Base-by-base conservation (phyloP, 306 rosid genomes). In the Trifolium repens region DNA sequence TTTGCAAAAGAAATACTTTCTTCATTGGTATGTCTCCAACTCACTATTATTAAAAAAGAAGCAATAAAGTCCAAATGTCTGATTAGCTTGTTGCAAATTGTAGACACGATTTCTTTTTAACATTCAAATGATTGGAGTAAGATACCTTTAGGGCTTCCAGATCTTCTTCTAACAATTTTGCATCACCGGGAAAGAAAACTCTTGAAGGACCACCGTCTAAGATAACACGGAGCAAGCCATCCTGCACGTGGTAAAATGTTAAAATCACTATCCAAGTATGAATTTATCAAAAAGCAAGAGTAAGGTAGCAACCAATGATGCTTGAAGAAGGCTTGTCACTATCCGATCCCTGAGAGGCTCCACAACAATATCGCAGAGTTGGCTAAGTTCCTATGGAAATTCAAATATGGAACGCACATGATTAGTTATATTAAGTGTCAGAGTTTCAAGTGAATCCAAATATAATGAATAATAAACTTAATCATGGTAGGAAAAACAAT, bases 261-360 rank as follows among this genome's bases (percentile, higher is more conserved):
- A 67, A 71, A 78, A 74, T 76, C 66, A 61, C 46, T 59, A 71
- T 58, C 79, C 54, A 19, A 57, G 30, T 27, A 67, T 43, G 66
- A 57, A 77, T 67, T 80, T 73, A 46, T 61, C 17, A 74, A 46
- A 46, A 73, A 59, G 67, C 55, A 22, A 64, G 61, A 68, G 32
- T 62, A 55, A 70, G 81, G 73, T 74, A 81, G 79, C 64, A 63
- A 92, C 99, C 93, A 94, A 83, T 58, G 99, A 86, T 53, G 99
- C 99, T 75, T 94, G 99, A 88, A 94, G 99, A 73, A 94, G 96
- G 86, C 99, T 92, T 16, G 97, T 94, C 85, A 94, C 99, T 43
- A 94, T 81, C 66, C 87, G 97, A 84, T 94, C 99, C 85, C 99
- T 84, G 57, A 94, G 96, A 67, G 99, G 96, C 82, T 94, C 99